Base-by-base conservation (phyloP, 305 asterid species). In the Solanum chacoense region DNA sequence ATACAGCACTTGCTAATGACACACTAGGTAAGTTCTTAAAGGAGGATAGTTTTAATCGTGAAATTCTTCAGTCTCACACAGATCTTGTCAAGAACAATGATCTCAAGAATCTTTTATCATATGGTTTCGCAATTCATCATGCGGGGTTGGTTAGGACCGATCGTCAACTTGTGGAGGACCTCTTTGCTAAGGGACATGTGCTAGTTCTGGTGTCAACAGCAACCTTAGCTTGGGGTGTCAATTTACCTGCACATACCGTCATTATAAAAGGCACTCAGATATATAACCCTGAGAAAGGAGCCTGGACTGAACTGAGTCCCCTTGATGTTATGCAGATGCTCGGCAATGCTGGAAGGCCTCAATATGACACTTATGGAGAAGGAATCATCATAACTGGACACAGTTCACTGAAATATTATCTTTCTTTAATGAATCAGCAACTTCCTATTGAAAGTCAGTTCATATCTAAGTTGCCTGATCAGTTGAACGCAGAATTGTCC, bases 311-410 rank as follows among this genome's bases (percentile, higher is more conserved):
- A 92, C 93, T 96, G 40, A 97, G 98, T 88, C 98, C 99, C 87
- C 94, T 97, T 88, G 98, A 97, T 94, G 98, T 97, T 84, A 96
- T 97, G 99, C 99, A 97, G 93, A 97, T 97, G 99, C 98, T 97
- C 90, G 98, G 99, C 88, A 98, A 98, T 90, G 99, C 99, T 90
- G 99, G 99, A 90, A 95, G 99, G 94, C 99, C 99, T 87, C 99
- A 97, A 67, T 97, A 92, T 88, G 99, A 97, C 90, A 94, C 92
- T n/a, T 91, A 91, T 63, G 99, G 99, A 88, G 99, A 96, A 93
- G 99, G 99, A 89, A 96, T 96, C 76, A 94, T 97, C 84, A 96
- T 97, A 40, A 97, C 99, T 72, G 98, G 98, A 42, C 99, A 96
- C 80, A 93, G 94, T 86, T 99, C 96, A 90, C 90, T 97, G 89